Conservation (phyloP, 768 basidiomycete species). For the Agaricus subrufescens region DNA sequence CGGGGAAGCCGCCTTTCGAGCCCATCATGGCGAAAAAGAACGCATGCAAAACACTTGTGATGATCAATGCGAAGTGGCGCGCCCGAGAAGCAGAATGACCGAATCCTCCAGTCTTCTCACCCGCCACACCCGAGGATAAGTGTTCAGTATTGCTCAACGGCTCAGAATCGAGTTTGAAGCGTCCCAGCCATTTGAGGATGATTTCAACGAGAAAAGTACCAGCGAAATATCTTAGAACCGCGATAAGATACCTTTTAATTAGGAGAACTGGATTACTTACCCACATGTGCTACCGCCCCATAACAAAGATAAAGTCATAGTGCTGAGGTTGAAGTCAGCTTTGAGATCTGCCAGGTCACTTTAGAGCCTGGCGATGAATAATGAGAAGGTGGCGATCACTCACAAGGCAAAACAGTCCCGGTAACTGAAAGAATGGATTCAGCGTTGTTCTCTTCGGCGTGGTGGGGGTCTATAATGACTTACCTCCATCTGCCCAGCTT, state of each 20-base stretch:
- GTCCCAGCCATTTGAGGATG: constrained; percentile 38
- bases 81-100: constrained; percentile 37
- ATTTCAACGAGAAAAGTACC: constrained; percentile 46
- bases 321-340: constrained; percentile 41
- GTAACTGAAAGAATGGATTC: constrained; percentile 34
- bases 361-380: background rate
- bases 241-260: background rate
- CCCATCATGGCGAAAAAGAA: constrained; percentile 49
- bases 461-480: background rate
- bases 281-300: constrained; percentile 48
- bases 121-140: constrained; percentile 13
- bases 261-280: constrained; percentile 25
- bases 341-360: constrained; percentile 37
- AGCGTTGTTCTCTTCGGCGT: background rate
- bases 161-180: constrained; percentile 18
- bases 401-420: constrained; percentile 52
- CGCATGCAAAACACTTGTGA: constrained; percentile 35
- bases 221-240: constrained; percentile 32
- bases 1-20: constrained; percentile 32
- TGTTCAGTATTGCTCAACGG: constrained; percentile 18
- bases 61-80: constrained; percentile 31
- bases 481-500: constrained; percentile 52
- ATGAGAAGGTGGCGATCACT: constrained; percentile 13
- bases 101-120: constrained; percentile 1
- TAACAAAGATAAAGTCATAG: constrained; percentile 47